Conservation (phyloP, 306 rosid species). For the Leucaena leucocephala region DNA sequence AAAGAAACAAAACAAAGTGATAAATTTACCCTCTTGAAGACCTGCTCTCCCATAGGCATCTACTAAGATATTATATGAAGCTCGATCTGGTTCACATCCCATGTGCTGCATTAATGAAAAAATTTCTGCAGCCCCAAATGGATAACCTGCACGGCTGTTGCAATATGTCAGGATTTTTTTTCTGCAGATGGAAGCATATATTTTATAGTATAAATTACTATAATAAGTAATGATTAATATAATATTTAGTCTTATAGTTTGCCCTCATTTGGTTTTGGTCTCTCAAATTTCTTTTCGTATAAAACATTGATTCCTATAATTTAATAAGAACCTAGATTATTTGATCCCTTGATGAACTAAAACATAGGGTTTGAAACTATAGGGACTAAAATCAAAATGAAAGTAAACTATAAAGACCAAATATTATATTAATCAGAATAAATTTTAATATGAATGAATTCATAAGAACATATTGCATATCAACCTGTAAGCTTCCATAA, state of each 20-base stretch:
- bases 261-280: too few species aligned
- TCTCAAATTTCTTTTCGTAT: too few species aligned
- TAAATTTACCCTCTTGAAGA: constrained; percentile 70
- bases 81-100: constrained; percentile 99
- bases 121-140: constrained; percentile 89
- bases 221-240: background rate
- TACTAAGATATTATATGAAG: constrained; percentile 89
- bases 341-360: too few species aligned
- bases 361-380: too few species aligned
- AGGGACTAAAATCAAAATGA: too few species aligned
- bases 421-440: too few species aligned
- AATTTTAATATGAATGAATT: constrained; percentile 29
- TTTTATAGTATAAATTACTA: constrained; percentile 1
- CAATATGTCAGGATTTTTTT: constrained; percentile 16
- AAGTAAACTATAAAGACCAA: too few species aligned
- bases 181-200: background rate
- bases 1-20: background rate
- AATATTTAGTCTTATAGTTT: too few species aligned
- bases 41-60: constrained; percentile 98
- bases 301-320: too few species aligned
- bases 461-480: constrained; percentile 29
- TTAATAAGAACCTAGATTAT: too few species aligned
- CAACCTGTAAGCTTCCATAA: constrained; percentile 96
- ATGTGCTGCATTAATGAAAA: constrained; percentile 94
- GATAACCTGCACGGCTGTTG: constrained; percentile 88